Evolutionary conservation across 2,329 filamentous ascomycete genomes (phyloP).

Genomic region (Venturia oleaginea): DNA sequence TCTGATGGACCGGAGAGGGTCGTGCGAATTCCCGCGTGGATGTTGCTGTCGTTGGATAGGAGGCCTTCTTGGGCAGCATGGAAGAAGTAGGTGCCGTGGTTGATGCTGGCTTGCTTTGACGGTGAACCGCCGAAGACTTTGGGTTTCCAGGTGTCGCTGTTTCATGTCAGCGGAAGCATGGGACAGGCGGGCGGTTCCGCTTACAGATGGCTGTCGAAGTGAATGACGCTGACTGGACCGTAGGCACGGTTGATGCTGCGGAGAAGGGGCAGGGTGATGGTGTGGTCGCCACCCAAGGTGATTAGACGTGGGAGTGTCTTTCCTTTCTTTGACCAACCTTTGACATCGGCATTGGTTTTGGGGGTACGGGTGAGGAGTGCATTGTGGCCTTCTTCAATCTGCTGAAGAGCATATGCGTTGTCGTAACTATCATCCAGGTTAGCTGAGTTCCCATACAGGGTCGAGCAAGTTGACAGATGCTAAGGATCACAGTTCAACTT

Average conservation of each 20-base stretch:
- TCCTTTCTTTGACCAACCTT: conserved; percentile 56
- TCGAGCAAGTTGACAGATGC: not conserved
- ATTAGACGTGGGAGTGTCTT: conserved; percentile 74
- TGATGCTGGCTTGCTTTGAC: conserved; percentile 65
- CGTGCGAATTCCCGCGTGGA: conserved; percentile 80
- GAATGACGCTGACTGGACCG: conserved; percentile 55
- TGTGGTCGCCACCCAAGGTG: conserved; percentile 57
- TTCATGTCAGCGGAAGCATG: not conserved
- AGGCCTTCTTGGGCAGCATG: conserved; percentile 71
- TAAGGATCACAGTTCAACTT: conserved; percentile 26
- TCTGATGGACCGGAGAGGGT: conserved; percentile 70
- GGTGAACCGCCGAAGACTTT: conserved; percentile 82
- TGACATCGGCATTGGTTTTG: conserved; percentile 56
- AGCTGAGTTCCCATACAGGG: not conserved
- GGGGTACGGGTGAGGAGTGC: conserved; percentile 62
- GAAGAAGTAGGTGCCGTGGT: conserved; percentile 86
- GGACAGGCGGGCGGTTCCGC: conserved; percentile 14
- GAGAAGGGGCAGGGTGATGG: conserved; percentile 49
- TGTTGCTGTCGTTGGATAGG: conserved; percentile 72
- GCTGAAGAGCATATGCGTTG: conserved; percentile 69
- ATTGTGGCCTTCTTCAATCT: conserved; percentile 81
- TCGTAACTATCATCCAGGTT: conserved; percentile 51
- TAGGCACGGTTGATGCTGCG: conserved; percentile 56
- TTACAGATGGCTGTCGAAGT: conserved; percentile 53
- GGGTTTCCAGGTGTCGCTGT: conserved; percentile 57